Base-by-base conservation (phyloP, 768 basidiomycete genomes). In the Amanita fuliginea region DNA sequence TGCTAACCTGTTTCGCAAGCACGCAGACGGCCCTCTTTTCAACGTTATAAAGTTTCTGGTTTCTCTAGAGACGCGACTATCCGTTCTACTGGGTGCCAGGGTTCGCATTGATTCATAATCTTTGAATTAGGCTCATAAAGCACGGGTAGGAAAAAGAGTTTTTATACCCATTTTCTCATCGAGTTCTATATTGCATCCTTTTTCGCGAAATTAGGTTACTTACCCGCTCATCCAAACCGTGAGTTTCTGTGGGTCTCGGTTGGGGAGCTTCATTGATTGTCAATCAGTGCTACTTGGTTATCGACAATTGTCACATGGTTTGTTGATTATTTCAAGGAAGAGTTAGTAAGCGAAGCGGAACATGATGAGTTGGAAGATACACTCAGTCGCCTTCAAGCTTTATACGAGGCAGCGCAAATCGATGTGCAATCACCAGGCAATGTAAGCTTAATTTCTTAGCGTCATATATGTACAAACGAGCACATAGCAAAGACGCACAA, bases 161-260 rank as follows among this genome's bases (percentile, higher is more conserved):
- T 9, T 56, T 70, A 14, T 59, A 83, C 4, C 75, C 84, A 1
- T 65, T 72, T 3, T 77, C 79, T 1, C 80, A 82, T 41, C 66
- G 83, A 28, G 64, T 79, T 43, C 64, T 88, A 19, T 71, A 84
- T 46, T 75, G 73, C 49, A 67, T 76, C 16, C 62, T 90, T 5
- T 76, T 88, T 45, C 69, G 76, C 1, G 80, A 86, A 57, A 74
- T 85, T 32, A 67, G 86, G 46, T 63, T 84, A 4, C 56, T 82
- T 5, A 80, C 78, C 1, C 71, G 76, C 43, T 84, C 83, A 0
- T 59, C 81, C 22, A 85, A 81, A 61, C 61, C 71, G 83, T 86
- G 62, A 37, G 78, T 60, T 22, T 14, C 19, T 21, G 44, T 11
- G 8, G 41, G 32, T 32, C n/a, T 47, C 7, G 4, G 41, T 24